Base-by-base conservation (phyloP, 805 yeast species). In the Candida silvatica region DNA sequence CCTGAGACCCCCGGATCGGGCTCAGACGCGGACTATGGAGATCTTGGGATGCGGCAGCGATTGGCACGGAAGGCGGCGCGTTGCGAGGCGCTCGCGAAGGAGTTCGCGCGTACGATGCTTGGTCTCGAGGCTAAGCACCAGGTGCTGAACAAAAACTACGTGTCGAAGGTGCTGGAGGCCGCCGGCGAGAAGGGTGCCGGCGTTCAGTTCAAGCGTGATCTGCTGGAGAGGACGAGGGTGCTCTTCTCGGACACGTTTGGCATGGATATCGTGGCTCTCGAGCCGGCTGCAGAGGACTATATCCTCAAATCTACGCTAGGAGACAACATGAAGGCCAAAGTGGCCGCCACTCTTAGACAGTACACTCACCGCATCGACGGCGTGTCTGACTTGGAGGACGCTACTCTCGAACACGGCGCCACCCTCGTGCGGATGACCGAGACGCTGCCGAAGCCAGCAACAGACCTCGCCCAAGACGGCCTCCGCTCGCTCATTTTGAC, bases 181-280 rank as follows among this genome's bases (percentile, higher is more conserved):
- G 61, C 54, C 32, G 41, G 44, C 4, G 59, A 51, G 26, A 48
- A 47, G 29, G 55, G 56, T 5, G 35, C 46, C 4, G 49, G 54
- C 17, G 18, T 51, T 6, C 52, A 49, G 20, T 54, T 55, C 32
- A 51, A 41, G 17, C 45, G 45, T 30, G 46, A 53, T 24, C 41
- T 59, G 7, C 31, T 47, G 15, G 48, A 48, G 2, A 24, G 29
- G 6, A 35, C 51, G 4, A 37, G 41, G 17, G 26, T 27, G 6
- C 28, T 36, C 2, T 35, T 58, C 7, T 20, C 24, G 3, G 35
- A 37, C 2, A 41, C 37, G 3, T 51, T 59, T 33, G 51, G 52
- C 2, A 32, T 55, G 36, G 51, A 49, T 8, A 34, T 59, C 16
- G 47, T 44, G 2, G 57, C 50, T 23, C 24, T 54, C n/a, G 44